Evolutionary conservation across 148 eudicot genomes (phyloP).

Genomic region (Camellia granthamiana): DNA sequence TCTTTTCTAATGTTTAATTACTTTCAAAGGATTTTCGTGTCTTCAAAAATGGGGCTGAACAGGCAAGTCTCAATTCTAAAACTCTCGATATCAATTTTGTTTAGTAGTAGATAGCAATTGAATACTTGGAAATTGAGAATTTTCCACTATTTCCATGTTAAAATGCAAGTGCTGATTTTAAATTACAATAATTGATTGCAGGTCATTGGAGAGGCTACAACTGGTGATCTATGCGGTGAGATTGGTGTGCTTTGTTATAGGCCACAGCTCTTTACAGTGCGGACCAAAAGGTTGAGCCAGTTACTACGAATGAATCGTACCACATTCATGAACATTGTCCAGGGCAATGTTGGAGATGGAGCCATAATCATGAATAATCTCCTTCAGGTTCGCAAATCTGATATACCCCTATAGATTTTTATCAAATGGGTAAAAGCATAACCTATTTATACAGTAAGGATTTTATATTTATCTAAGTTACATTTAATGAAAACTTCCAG

Average conservation of each 20-base stretch:
- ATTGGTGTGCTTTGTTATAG: slow-evolving; percentile 88
- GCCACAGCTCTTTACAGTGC: slow-evolving; percentile 83
- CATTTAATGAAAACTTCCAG: neutral
- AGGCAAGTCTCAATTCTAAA: slow-evolving; percentile 44
- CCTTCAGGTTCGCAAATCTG: slow-evolving; percentile 43
- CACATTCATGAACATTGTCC: slow-evolving; percentile 52
- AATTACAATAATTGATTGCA: slow-evolving; percentile 16
- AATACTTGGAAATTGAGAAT: too few species aligned
- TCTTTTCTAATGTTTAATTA: slow-evolving; percentile 9
- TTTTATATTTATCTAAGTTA: neutral
- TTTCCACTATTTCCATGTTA: too few species aligned
- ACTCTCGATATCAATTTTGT: neutral
- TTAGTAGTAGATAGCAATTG: too few species aligned
- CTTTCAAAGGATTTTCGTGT: slow-evolving; percentile 53
- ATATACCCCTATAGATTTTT: neutral
- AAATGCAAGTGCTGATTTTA: too few species aligned
- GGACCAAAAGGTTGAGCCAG: slow-evolving; percentile 75
- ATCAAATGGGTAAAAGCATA: neutral
- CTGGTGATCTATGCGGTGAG: slow-evolving; percentile 83
- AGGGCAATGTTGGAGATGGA: slow-evolving; percentile 65
- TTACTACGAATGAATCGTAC: slow-evolving; percentile 63
- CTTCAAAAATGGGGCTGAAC: slow-evolving; percentile 48
- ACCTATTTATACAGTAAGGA: neutral
- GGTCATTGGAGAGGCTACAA: slow-evolving; percentile 61
- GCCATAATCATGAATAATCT: slow-evolving; percentile 74